A percentile compares a stretch with the other conserved stretches of the same genome.
Conservation (phyloP, 2,329 filamentous ascomycete genomes). For the Xylaria digitata region DNA sequence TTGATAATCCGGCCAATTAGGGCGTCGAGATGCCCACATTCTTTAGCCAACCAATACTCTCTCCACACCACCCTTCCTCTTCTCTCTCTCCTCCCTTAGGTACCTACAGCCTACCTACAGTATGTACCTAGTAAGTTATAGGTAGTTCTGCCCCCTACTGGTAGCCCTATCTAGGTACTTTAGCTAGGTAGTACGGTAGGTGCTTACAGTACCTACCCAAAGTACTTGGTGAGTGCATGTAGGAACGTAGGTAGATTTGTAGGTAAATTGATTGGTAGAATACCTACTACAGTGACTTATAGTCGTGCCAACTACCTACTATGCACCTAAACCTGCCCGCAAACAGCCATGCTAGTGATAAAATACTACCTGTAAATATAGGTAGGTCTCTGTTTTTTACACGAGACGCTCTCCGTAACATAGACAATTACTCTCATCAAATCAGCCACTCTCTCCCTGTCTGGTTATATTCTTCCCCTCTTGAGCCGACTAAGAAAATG, state of each 20-base stretch:
- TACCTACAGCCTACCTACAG: no score
- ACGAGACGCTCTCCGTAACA: constrained; percentile 4
- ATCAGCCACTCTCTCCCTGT: constrained; percentile 3
- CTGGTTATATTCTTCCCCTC: not conserved
- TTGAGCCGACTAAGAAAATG: not conserved
- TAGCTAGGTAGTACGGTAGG: no score
- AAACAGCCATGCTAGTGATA: not conserved
- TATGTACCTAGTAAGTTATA: no score
- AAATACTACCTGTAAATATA: not conserved
- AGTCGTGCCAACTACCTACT: not conserved
- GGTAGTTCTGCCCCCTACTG: no score
- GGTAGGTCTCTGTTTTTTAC: not conserved
- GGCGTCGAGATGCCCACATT: not conserved
- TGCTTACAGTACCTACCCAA: no score
- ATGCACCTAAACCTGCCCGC: no score
- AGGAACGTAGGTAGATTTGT: no score
- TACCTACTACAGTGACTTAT: no score
- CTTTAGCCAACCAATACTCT: constrained; percentile 8
- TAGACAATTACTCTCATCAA: constrained; percentile 6
- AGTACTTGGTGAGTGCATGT: no score
- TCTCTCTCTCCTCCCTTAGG: no score
- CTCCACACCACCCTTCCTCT: no score
- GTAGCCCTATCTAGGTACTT: not conserved
- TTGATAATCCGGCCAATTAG: constrained; percentile 1
- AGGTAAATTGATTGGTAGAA: no score